These are phyloP conservation scores for Melanopsichium pennsylvanicum DNA, from an alignment of 1,284 basidiomycete species.

Conservation along the genomic window DNA sequence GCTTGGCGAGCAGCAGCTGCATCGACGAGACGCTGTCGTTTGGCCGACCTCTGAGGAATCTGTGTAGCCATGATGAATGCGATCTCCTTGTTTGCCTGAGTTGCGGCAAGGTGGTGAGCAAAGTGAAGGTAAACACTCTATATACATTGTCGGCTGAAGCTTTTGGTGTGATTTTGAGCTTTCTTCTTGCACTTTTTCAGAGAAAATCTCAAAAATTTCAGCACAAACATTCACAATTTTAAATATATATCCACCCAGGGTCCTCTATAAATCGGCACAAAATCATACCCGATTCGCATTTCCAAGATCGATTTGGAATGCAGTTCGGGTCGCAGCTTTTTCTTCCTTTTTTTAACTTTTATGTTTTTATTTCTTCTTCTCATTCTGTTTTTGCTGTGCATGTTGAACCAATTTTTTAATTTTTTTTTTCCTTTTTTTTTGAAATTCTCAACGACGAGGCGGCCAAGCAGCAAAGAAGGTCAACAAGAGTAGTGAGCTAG, in stretches of 20 bases:
- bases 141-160: too few relatives aligned
- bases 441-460: too few relatives aligned
- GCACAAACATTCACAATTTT: slow-evolving; percentile 3
- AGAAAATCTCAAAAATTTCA: slow-evolving; percentile 28
- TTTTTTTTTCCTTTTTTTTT: too few relatives aligned
- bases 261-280: slow-evolving; percentile 15
- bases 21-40: slow-evolving; percentile 52
- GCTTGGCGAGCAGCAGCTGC: slow-evolving; percentile 44
- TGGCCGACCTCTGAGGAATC: slow-evolving; percentile 52
- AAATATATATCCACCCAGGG: slow-evolving; percentile 9
- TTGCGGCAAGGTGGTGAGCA: too few relatives aligned
- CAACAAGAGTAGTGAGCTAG: too few relatives aligned
- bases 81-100: neutral
- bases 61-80: slow-evolving; percentile 54
- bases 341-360: too few relatives aligned
- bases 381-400: neutral
- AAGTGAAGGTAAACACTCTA: too few relatives aligned
- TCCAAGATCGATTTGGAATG: neutral
- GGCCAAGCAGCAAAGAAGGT: too few relatives aligned
- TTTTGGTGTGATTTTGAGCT: neutral
- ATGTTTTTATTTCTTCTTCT: slow-evolving; percentile 13
- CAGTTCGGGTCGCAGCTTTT: too few relatives aligned
- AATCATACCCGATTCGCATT: slow-evolving; percentile 18
- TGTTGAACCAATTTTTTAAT: too few relatives aligned
- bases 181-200: neutral